These are phyloP conservation scores for Musa beccarii DNA, from an alignment of 176 grass and related monocot genomes.

Conservation along the genomic window DNA sequence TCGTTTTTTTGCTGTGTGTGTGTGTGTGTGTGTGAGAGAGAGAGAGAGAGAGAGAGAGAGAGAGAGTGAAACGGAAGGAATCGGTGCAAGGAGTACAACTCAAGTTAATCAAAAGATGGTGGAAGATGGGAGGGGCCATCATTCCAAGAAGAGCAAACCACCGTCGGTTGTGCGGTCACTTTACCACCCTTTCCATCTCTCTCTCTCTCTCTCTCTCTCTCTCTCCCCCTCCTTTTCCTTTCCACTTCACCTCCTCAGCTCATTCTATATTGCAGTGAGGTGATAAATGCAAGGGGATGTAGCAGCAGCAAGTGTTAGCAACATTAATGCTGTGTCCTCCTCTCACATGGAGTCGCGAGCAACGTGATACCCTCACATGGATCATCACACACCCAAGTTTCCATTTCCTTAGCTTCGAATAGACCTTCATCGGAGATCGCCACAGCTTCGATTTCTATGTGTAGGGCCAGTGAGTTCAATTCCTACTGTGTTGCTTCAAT, in stretches of 20 bases:
- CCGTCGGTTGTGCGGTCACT: conserved; percentile 63
- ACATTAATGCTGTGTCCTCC: not conserved
- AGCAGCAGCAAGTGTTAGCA: not conserved
- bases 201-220: not conserved
- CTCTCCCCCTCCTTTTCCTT: no score
- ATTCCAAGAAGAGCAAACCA: conserved; percentile 37
- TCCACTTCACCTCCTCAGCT: not conserved
- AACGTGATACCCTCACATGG: conserved; percentile 29
- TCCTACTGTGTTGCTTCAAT: not conserved
- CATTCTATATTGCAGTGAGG: not conserved
- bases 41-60: not conserved
- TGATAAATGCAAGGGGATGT: not conserved
- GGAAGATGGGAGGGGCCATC: not conserved
- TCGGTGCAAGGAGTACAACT: conserved; percentile 39
- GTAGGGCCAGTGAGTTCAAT: no score
- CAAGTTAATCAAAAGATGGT: conserved; percentile 34
- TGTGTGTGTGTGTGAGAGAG: no score
- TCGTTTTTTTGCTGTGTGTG: no score
- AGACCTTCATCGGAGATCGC: no score
- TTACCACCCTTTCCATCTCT: conserved; percentile 13
- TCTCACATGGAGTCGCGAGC: not conserved
- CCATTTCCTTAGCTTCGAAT: not conserved
- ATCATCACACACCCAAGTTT: conserved; percentile 7
- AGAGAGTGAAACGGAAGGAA: conserved; percentile 34
- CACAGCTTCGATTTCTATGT: no score